Percentiles rank a stretch among this genome's conserved stretches.
Conservation (phyloP, 2,329 filamentous ascomycete species). For the Alternaria ethzedia region DNA sequence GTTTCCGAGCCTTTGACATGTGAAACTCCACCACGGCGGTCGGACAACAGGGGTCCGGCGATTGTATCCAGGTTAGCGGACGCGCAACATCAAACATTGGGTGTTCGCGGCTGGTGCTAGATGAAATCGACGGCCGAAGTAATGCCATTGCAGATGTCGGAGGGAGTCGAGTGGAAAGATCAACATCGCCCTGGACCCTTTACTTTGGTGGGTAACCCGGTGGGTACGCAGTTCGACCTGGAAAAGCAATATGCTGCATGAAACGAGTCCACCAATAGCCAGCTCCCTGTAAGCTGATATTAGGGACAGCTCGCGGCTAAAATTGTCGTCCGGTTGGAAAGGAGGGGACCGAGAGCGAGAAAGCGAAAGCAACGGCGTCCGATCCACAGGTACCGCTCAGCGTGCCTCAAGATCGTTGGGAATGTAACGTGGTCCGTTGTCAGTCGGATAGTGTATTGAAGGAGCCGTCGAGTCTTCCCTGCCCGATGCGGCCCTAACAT, state of each 20-base stretch:
- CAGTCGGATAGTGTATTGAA: not conserved
- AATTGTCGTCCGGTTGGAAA: not conserved
- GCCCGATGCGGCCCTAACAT: not conserved
- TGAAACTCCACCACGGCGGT: conserved; percentile 15
- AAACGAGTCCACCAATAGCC: conserved; percentile 4
- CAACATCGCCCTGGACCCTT: conserved; percentile 7
- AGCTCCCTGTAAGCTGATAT: not conserved
- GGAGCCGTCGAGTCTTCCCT: not conserved
- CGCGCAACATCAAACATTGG: conserved; percentile 20
- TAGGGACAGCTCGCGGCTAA: conserved; percentile 6
- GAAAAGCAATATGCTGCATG: conserved; percentile 6
- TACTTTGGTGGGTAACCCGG: not conserved
- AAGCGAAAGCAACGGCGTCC: not conserved
- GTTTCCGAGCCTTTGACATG: conserved; percentile 15
- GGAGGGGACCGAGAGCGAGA: not conserved
- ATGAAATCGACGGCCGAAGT: conserved; percentile 16
- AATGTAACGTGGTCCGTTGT: not conserved
- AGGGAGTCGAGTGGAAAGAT: conserved; percentile 5
- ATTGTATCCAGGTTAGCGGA: conserved; percentile 18
- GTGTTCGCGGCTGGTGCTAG: not conserved
- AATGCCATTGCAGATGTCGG: conserved; percentile 9
- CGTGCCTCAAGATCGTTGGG: not conserved
- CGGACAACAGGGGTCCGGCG: conserved; percentile 16
- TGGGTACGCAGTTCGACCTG: conserved; percentile 2
- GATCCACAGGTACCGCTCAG: conserved; percentile 1